Evolutionary conservation across 1,139 yeast species (phyloP).

Genomic region (Blastobotrys persicus): DNA sequence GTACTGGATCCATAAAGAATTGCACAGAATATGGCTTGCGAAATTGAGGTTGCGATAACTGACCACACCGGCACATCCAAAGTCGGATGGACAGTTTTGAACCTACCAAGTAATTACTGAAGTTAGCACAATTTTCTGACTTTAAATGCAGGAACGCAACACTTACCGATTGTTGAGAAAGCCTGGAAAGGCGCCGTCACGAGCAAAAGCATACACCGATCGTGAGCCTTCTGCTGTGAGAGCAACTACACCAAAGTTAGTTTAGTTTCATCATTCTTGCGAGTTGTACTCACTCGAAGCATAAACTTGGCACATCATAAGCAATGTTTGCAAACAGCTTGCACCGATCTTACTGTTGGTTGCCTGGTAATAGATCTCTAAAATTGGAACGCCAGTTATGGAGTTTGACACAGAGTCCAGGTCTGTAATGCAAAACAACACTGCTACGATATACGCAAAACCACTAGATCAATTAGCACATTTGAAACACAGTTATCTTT

Average conservation of each 20-base stretch:
- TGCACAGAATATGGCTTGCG: conserved; percentile 50
- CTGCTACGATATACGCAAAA: conserved; percentile 52
- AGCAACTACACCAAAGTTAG: conserved; percentile 37
- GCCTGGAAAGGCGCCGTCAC: conserved; percentile 76
- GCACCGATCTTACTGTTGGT: conserved; percentile 48
- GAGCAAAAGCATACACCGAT: conserved; percentile 70
- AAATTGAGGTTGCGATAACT: conserved; percentile 48
- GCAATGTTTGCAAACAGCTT: conserved; percentile 43
- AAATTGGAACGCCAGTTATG: conserved; percentile 16
- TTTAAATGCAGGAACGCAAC: no score
- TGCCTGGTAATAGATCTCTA: conserved; percentile 16
- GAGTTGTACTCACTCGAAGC: conserved; percentile 51
- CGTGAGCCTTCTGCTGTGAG: conserved; percentile 78
- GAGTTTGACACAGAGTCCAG: conserved; percentile 36
- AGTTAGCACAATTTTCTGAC: neutral
- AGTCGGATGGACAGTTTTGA: conserved; percentile 65
- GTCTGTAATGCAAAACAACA: conserved; percentile 68
- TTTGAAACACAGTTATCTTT: no score
- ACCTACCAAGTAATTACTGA: conserved; percentile 26
- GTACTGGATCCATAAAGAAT: conserved; percentile 62
- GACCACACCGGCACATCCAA: conserved; percentile 70
- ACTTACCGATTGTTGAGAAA: conserved; percentile 32
- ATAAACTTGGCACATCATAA: conserved; percentile 66
- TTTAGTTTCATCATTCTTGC: neutral
- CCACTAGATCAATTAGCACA: conserved; percentile 54